Base-by-base conservation (phyloP, 768 basidiomycete species). In the Brasilioporus rufonigricans region DNA sequence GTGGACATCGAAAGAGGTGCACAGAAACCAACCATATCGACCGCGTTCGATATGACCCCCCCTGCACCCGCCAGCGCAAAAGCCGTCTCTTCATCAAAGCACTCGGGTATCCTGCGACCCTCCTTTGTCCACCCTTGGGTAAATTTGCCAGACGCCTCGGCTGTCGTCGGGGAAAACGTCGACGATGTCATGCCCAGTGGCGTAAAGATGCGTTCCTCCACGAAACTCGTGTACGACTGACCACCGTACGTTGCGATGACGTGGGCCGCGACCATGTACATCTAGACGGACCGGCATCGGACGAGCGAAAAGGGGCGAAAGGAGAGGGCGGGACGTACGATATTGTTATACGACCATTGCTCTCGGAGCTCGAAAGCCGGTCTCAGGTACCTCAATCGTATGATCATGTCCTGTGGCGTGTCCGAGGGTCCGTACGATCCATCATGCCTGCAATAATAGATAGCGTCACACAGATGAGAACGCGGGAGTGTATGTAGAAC, bases 31-130 rank as follows among this genome's bases (percentile, higher is more conserved):
- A 50, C 79, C 73, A 81, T 69, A 33, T 80, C 79, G 18, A 70
- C 53, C 0, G 67, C 69, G 24, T 57, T 77, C 31, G 78, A 76
- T 27, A 78, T 75, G n/a, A 80, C 40, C 1, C 77, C 79, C 2
- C 75, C 77, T 0, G 77, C 55, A 6, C 77, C 78, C 5, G 76
- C 72, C 14, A 62, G 57, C 16, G 69, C 27, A 0, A 65, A 59
- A 7, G 52, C 61, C 6, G 32, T 53, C 0, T 68, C 58, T 45
- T 74, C 71, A 1, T 55, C 56, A 18, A 74, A 65, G 57, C 64
- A 70, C 29, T 62, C 73, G 77, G 1, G 79, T 76, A 0, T 76
- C 73, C 50, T 73, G 13, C 23, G 41, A 10, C 75, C 72, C 14
- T 53, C 56, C n/a, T 32, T 45, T 2, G 67, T 63, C 73, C 73